A percentile compares a stretch with the other conserved stretches of the same genome.
phyloP scores from a whole-genome alignment of 352 stramenopile species.

The Blastocystis sp. region DNA sequence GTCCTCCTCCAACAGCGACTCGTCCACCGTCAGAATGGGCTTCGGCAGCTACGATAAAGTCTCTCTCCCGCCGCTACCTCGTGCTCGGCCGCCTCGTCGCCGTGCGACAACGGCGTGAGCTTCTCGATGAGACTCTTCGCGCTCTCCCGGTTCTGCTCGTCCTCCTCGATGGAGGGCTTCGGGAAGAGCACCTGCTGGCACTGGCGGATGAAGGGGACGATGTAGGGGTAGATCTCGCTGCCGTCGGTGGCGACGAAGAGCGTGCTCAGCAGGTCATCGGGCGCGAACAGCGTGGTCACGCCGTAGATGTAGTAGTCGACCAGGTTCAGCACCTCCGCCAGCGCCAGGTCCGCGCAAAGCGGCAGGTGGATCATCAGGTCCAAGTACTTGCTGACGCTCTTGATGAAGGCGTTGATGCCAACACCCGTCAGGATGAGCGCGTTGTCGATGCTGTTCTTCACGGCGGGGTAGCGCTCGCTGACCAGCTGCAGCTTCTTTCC shows the following conservation, averaged over 20 bases:
- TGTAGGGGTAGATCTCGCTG: constrained; percentile 4
- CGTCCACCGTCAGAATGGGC: constrained; percentile 29
- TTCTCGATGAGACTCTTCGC: background rate
- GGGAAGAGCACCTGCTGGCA: constrained; percentile 36
- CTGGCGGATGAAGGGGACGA: constrained; percentile 35
- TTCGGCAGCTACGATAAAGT: background rate
- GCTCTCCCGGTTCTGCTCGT: background rate
- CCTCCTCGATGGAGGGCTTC: background rate
- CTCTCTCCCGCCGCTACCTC: background rate
- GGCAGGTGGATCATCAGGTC: constrained; percentile 37
- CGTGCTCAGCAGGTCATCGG: constrained; percentile 15
- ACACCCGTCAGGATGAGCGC: constrained; percentile 40
- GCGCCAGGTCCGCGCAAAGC: constrained; percentile 17
- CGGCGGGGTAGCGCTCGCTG: background rate
- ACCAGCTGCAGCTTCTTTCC: constrained; percentile 47
- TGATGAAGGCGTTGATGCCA: constrained; percentile 49
- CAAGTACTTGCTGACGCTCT: constrained; percentile 39
- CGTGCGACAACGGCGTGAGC: background rate
- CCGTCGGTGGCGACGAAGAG: constrained; percentile 33
- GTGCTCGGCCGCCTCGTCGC: background rate
- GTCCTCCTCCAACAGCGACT: constrained; percentile 35
- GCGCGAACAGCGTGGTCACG: constrained; percentile 35
- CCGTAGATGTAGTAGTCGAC: constrained; percentile 51
- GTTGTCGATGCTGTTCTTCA: constrained; percentile 54
- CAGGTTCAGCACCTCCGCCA: constrained; percentile 11